phyloP scores from a whole-genome alignment of 2,329 filamentous ascomycete species.

The Cercospora brassicicola region DNA sequence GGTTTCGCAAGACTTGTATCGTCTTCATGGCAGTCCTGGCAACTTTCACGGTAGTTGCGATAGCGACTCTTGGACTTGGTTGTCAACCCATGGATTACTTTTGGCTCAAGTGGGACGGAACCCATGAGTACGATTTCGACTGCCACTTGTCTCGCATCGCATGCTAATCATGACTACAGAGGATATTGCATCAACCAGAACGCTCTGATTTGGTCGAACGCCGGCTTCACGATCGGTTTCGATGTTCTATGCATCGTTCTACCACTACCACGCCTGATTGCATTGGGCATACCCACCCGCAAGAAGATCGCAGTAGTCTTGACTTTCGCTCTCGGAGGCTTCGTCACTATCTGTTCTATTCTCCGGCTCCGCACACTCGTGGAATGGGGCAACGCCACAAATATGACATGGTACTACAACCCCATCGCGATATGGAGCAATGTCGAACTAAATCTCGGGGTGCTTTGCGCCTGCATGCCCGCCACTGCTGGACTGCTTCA shows the following conservation, averaged over 20 bases:
- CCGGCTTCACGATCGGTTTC: conserved; percentile 26
- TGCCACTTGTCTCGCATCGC: neutral
- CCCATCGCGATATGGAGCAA: conserved; percentile 28
- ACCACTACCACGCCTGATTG: conserved; percentile 26
- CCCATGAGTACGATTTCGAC: conserved; percentile 5
- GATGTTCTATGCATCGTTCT: conserved; percentile 28
- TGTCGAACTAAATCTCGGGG: conserved; percentile 27
- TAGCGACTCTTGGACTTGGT: conserved; percentile 18
- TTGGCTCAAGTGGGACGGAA: conserved; percentile 25
- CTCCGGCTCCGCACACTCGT: conserved; percentile 25
- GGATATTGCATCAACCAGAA: conserved; percentile 28
- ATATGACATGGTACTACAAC: conserved; percentile 28
- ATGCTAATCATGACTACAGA: conserved; percentile 2
- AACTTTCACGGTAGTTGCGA: conserved; percentile 2
- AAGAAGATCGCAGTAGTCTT: conserved; percentile 28
- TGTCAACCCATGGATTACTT: conserved; percentile 22
- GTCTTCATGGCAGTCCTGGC: conserved; percentile 15
- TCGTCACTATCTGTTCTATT: conserved; percentile 29
- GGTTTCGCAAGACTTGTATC: conserved; percentile 23
- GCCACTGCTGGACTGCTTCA: conserved; percentile 26
- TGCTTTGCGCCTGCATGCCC: conserved; percentile 32
- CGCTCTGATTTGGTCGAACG: conserved; percentile 25
- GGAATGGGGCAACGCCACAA: conserved; percentile 18
- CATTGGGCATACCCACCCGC: conserved; percentile 20
- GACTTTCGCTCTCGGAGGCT: conserved; percentile 29